Evolutionary conservation across 1,284 basidiomycete genomes (phyloP).

Genomic region (Ganoderma multipileum): DNA sequence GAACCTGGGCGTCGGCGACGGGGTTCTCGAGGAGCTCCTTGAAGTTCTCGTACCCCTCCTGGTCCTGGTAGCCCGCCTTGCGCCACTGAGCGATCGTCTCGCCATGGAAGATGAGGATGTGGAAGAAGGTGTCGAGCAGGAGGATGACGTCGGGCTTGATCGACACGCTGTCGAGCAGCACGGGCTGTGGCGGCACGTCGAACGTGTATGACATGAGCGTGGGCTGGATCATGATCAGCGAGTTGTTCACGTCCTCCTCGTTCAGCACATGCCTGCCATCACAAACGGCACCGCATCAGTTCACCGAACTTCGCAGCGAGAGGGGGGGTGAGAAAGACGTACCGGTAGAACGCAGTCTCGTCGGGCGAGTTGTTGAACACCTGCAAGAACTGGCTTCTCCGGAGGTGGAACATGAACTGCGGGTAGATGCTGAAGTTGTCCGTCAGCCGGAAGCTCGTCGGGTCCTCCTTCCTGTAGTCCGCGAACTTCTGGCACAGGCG

Average conservation of each 20-base stretch:
- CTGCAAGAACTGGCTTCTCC: constrained; percentile 97
- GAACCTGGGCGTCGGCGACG: constrained; percentile 75
- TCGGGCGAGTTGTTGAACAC: constrained; percentile 99
- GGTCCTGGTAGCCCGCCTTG: constrained; percentile 99
- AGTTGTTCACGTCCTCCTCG: constrained; percentile 99
- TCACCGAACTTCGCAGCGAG: too few relatives aligned
- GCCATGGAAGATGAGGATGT: constrained; percentile 99
- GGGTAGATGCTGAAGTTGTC: constrained; percentile 99
- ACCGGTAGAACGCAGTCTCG: constrained; percentile 98
- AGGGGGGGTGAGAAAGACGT: constrained; percentile 36
- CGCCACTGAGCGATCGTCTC: constrained; percentile 98
- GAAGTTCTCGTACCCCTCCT: constrained; percentile 99
- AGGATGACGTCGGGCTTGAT: constrained; percentile 98
- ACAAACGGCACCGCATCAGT: constrained; percentile 17
- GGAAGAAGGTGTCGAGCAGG: constrained; percentile 99
- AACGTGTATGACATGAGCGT: constrained; percentile 99
- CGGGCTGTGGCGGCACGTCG: constrained; percentile 90
- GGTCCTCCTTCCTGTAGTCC: constrained; percentile 98
- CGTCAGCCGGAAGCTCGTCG: constrained; percentile 89
- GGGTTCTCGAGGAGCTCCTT: constrained; percentile 93
- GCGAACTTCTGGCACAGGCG: constrained; percentile 99
- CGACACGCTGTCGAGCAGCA: constrained; percentile 96
- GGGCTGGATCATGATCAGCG: constrained; percentile 99
- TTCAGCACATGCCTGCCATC: constrained; percentile 89
- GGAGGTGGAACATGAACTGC: constrained; percentile 99